A percentile compares a stretch with the other conserved stretches of the same genome.
phyloP scores from a whole-genome alignment of 148 eudicot genomes.

The Gaultheria prostrata region DNA sequence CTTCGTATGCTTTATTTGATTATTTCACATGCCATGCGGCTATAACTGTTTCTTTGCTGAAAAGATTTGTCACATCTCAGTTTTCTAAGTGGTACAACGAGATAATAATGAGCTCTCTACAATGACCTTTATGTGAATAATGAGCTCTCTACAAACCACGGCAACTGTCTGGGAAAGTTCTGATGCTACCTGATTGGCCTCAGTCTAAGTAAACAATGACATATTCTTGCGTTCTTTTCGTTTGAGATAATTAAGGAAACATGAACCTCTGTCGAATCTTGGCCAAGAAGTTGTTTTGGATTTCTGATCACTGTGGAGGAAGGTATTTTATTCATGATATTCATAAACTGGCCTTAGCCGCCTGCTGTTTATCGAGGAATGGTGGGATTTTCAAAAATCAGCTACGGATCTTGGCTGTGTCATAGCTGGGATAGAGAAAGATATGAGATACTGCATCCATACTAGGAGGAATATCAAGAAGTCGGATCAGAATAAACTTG shows the following conservation, averaged over 20 bases:
- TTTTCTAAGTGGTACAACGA: neutral
- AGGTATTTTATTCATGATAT: no score
- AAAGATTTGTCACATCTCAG: neutral
- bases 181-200: neutral
- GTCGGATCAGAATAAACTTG: no score
- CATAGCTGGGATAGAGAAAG: no score
- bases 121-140: neutral
- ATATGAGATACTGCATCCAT: no score
- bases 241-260: constrained; percentile 4
- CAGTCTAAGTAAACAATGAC: neutral
- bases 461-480: no score
- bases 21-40: no score
- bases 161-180: neutral
- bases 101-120: neutral
- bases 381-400: no score
- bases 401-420: no score
- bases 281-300: neutral
- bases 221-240: neutral
- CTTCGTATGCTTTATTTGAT: no score
- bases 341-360: no score
- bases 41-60: neutral
- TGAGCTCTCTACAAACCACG: neutral
- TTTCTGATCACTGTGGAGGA: no score
- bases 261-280: neutral
- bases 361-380: no score